Percentiles rank a stretch among this genome's conserved stretches.
phyloP scores from a whole-genome alignment of 2,329 filamentous ascomycete genomes.

The Fusarium aywerte region DNA sequence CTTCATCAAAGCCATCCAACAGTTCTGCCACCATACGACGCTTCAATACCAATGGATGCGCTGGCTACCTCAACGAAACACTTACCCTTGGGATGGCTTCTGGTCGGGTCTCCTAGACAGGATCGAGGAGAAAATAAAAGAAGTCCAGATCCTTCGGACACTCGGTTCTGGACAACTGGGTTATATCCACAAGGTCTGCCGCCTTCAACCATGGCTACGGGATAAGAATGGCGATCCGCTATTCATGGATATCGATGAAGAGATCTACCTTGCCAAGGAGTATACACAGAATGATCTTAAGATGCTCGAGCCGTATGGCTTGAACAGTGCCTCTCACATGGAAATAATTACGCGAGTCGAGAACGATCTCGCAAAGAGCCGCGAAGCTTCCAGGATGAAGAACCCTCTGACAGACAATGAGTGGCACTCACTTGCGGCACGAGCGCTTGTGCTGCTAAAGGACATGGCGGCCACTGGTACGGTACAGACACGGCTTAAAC shows the following conservation, averaged over 20 bases:
- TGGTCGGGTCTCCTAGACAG: conserved; percentile 44
- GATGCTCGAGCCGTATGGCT: conserved; percentile 13
- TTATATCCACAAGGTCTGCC: conserved; percentile 13
- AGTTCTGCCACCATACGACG: conserved; percentile 53
- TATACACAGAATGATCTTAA: conserved; percentile 18
- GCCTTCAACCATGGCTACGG: conserved; percentile 10
- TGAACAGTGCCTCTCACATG: not conserved
- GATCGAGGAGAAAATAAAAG: conserved; percentile 37
- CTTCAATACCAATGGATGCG: conserved; percentile 59
- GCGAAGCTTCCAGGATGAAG: conserved; percentile 26
- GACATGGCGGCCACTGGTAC: not conserved
- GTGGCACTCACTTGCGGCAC: conserved; percentile 36
- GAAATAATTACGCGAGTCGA: conserved; percentile 17
- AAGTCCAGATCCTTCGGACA: conserved; percentile 16
- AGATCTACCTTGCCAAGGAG: conserved; percentile 36
- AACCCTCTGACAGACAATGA: not conserved
- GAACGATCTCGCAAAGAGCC: conserved; percentile 5
- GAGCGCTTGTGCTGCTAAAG: conserved; percentile 9
- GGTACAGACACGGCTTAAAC: not conserved
- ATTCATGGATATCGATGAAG: conserved; percentile 24
- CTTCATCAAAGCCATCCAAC: conserved; percentile 53
- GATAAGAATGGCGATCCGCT: conserved; percentile 33
- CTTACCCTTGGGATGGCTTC: conserved; percentile 42
- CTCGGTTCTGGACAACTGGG: conserved; percentile 4
- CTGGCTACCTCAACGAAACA: conserved; percentile 53